These are phyloP conservation scores for Chlamydomonas schloesseri DNA, from an alignment of 139 green algal genomes.

Conservation along the genomic window DNA sequence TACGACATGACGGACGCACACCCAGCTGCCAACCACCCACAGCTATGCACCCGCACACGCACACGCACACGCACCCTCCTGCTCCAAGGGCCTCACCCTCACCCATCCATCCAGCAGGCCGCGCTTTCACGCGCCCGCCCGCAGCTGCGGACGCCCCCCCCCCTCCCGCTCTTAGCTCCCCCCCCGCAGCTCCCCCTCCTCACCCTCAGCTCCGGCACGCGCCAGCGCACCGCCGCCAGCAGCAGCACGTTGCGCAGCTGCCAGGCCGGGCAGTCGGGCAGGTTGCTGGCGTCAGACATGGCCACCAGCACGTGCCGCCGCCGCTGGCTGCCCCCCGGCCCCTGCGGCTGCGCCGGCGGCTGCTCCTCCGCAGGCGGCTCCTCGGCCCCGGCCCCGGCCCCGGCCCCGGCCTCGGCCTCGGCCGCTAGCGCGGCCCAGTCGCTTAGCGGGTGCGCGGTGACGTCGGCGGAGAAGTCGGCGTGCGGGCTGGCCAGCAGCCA, in stretches of 20 bases:
- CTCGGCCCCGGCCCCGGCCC: neutral
- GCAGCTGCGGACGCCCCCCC: too few relatives aligned
- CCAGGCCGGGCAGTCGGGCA: slow-evolving; percentile 80
- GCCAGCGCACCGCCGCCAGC: slow-evolving; percentile 65
- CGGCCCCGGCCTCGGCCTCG: neutral
- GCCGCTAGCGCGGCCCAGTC: neutral
- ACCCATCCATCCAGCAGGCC: too few relatives aligned
- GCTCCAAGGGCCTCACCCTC: too few relatives aligned
- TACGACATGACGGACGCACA: too few relatives aligned
- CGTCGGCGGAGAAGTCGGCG: neutral
- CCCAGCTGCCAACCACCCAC: too few relatives aligned
- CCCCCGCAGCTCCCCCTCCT: neutral
- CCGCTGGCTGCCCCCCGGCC: neutral
- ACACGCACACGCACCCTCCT: too few relatives aligned
- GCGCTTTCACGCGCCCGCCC: too few relatives aligned
- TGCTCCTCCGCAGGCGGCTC: neutral
- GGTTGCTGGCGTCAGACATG: slow-evolving; percentile 77
- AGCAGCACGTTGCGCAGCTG: slow-evolving; percentile 90
- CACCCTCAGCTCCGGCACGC: slow-evolving; percentile 45
- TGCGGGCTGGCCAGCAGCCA: slow-evolving; percentile 50
- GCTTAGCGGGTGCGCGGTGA: neutral
- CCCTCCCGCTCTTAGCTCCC: neutral
- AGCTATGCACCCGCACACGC: too few relatives aligned
- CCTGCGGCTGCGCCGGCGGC: neutral
- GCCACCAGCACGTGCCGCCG: slow-evolving; percentile 64